Percentiles rank a stretch among this genome's conserved stretches.
Conservation (phyloP, 2,329 filamentous ascomycete genomes). For the Aspergillus fumigatiaffinis region DNA sequence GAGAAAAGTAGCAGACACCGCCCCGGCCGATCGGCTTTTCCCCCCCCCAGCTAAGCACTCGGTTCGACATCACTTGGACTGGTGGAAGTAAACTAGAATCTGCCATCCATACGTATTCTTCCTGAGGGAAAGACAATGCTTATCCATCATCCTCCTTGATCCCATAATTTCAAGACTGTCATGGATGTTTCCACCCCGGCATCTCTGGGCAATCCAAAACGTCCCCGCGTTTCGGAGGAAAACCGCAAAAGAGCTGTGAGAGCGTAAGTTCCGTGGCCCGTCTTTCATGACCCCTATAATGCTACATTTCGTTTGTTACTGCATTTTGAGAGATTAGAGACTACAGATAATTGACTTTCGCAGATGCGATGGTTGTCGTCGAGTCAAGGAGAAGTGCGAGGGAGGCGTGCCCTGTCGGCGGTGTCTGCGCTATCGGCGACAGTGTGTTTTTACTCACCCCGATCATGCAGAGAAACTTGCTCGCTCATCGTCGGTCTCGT, state of each 20-base stretch:
- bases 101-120: neutral
- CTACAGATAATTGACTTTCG: neutral
- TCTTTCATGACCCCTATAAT: neutral
- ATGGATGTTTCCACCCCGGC: constrained; percentile 30
- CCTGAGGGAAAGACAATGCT: constrained; percentile 16
- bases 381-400: constrained; percentile 56
- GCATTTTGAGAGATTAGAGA: neutral
- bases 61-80: neutral
- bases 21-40: neutral
- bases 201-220: constrained; percentile 30
- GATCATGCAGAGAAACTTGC: constrained; percentile 30
- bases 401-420: constrained; percentile 53
- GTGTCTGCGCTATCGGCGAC: constrained; percentile 49
- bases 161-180: constrained; percentile 9
- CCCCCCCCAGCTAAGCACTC: neutral
- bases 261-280: constrained; percentile 28
- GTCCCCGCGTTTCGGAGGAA: constrained; percentile 39
- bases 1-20: neutral
- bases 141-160: constrained; percentile 23
- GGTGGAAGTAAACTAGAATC: neutral
- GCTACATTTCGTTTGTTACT: neutral
- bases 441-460: constrained; percentile 47
- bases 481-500: constrained; percentile 32
- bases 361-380: constrained; percentile 53
- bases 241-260: constrained; percentile 40